Evolutionary conservation across 1,284 basidiomycete genomes (phyloP).

Genomic region (Boletellus dicymbophilus): DNA sequence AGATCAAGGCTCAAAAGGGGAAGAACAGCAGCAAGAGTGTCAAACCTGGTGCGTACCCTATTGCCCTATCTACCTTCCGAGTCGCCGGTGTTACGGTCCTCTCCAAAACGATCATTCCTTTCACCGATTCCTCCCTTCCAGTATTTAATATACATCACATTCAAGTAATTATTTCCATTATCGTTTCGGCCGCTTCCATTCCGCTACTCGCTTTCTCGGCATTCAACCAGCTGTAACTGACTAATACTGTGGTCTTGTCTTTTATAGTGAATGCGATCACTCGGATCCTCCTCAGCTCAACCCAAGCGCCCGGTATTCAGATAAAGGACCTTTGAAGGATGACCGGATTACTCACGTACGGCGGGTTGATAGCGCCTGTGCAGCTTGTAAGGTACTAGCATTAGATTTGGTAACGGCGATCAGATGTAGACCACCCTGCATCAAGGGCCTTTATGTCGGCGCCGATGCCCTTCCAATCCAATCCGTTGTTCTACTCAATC

Average conservation of each 20-base stretch:
- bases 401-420: slow-evolving; percentile 26
- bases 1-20: slow-evolving; percentile 36
- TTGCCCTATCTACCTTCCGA: no score
- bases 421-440: slow-evolving; percentile 17
- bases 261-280: slow-evolving; percentile 65
- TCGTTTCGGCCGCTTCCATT: slow-evolving; percentile 3
- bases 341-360: not conserved
- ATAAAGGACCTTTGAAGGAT: slow-evolving; percentile 41
- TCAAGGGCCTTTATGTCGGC: slow-evolving; percentile 2
- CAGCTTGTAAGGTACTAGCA: slow-evolving; percentile 21
- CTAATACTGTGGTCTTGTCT: slow-evolving; percentile 9
- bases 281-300: slow-evolving; percentile 81
- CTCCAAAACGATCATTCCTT: not conserved
- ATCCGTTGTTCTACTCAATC: not conserved
- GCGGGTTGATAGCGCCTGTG: slow-evolving; percentile 17
- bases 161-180: not conserved
- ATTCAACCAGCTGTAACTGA: slow-evolving; percentile 13
- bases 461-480: slow-evolving; percentile 2
- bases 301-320: slow-evolving; percentile 84
- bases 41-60: slow-evolving; percentile 39
- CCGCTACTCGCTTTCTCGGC: slow-evolving; percentile 1
- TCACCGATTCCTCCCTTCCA: not conserved
- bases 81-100: no score
- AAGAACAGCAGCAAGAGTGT: slow-evolving; percentile 37
- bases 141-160: not conserved